Conservation (phyloP, 805 yeast species). For the Tetrapisispora nanseiensis region DNA sequence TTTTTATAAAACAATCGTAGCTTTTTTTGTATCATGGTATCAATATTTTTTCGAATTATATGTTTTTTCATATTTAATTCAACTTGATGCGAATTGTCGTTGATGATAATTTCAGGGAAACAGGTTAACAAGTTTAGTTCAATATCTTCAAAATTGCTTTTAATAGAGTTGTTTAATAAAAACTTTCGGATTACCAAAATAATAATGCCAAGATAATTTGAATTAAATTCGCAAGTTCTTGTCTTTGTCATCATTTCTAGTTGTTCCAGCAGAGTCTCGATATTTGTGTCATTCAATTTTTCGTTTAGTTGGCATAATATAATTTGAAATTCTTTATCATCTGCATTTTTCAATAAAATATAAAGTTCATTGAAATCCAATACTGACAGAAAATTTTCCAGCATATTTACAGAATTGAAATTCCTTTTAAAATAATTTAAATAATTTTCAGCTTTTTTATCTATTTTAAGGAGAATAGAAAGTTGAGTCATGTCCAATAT, state of each 20-base stretch:
- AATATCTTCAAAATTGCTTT: neutral
- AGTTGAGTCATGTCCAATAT: neutral
- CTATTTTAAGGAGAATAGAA: neutral
- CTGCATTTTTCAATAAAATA: neutral
- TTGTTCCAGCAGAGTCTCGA: no score
- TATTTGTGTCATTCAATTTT: no score
- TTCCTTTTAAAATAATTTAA: neutral
- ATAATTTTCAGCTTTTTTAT: neutral
- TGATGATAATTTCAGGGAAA: neutral
- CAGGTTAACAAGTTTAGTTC: neutral
- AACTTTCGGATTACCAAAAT: neutral
- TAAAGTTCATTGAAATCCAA: neutral
- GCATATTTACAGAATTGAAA: neutral
- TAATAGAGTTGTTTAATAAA: neutral
- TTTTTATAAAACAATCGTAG: conserved; percentile 90
- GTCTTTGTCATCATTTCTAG: neutral
- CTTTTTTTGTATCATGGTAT: conserved; percentile 82
- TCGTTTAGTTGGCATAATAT: no score
- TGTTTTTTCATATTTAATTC: neutral
- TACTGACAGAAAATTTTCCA: neutral
- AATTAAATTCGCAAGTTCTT: neutral
- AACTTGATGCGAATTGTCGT: neutral
- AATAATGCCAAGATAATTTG: neutral
- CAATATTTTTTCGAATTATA: conserved; percentile 35
- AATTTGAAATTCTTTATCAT: no score